phyloP scores from a whole-genome alignment of 352 stramenopile genomes.

The Pythium phragmitis region DNA sequence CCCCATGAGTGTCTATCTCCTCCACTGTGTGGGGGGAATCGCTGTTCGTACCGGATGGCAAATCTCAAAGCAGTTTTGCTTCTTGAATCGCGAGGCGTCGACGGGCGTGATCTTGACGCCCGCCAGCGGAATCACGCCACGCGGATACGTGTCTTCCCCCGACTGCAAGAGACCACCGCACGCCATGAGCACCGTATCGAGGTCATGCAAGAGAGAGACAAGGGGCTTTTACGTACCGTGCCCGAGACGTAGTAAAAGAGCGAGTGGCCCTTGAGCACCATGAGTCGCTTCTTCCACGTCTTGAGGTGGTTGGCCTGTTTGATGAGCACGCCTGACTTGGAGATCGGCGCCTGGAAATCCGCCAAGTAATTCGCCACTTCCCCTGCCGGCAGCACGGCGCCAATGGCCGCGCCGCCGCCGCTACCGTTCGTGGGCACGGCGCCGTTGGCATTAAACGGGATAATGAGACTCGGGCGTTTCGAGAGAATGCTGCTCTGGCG shows the following conservation, averaged over 20 bases:
- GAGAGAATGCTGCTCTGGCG: slow-evolving; percentile 57
- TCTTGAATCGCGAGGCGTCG: slow-evolving; percentile 77
- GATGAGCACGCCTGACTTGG: slow-evolving; percentile 83
- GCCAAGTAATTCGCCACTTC: slow-evolving; percentile 55
- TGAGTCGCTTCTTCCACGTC: slow-evolving; percentile 88
- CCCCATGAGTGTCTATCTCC: not conserved
- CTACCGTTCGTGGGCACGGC: slow-evolving; percentile 29
- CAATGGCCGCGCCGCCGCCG: slow-evolving; percentile 9
- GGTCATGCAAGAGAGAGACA: not conserved
- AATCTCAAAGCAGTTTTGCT: slow-evolving; percentile 87
- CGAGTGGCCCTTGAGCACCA: slow-evolving; percentile 86
- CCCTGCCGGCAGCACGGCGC: slow-evolving; percentile 22
- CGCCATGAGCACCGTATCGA: no score
- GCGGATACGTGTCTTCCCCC: slow-evolving; percentile 82
- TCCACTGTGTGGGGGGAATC: not conserved
- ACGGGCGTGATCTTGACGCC: slow-evolving; percentile 79
- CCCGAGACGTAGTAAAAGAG: slow-evolving; percentile 89
- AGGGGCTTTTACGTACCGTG: slow-evolving; percentile 45
- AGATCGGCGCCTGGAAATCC: slow-evolving; percentile 80
- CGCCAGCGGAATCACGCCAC: slow-evolving; percentile 73
- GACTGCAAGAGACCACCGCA: slow-evolving; percentile 35
- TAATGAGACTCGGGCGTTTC: slow-evolving; percentile 74
- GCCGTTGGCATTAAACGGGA: slow-evolving; percentile 48
- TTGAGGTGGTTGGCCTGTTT: slow-evolving; percentile 89
- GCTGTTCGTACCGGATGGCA: slow-evolving; percentile 61